Percentiles rank a stretch among this genome's conserved stretches.
These are phyloP conservation scores for Dimocarpus longan DNA, from an alignment of 345 rosid genomes.

Conservation along the genomic window DNA sequence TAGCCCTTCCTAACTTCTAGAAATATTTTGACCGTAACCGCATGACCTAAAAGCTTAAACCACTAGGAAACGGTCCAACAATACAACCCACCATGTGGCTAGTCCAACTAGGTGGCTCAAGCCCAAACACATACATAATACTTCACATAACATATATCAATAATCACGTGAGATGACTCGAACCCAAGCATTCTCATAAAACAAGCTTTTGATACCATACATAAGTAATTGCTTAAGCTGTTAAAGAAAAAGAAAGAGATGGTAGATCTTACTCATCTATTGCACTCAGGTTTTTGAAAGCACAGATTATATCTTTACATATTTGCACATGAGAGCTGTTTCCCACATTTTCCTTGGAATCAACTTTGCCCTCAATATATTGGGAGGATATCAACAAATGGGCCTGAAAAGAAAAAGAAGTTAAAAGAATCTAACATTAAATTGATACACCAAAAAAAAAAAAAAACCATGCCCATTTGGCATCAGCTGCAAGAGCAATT, in stretches of 20 bases:
- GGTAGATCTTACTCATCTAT: conserved; percentile 50
- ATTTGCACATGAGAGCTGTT: conserved; percentile 51
- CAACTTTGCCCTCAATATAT: conserved; percentile 14
- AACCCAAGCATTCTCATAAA: not conserved
- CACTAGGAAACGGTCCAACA: too few relatives aligned
- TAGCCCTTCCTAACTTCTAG: not conserved
- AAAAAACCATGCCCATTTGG: not conserved
- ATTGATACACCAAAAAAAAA: too few relatives aligned
- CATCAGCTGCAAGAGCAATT: not conserved
- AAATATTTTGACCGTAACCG: not conserved
- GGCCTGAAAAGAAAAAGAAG: conserved; percentile 52
- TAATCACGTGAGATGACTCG: not conserved
- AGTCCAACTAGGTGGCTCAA: not conserved
- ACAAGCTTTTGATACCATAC: too few relatives aligned
- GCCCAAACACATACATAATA: not conserved
- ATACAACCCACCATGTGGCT: not conserved
- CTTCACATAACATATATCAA: not conserved
- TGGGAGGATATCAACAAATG: conserved; percentile 39
- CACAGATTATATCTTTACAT: conserved; percentile 60
- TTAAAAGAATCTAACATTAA: conserved; percentile 7
- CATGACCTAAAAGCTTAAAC: too few relatives aligned
- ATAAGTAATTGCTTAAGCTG: too few relatives aligned
- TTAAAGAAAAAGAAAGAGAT: not conserved
- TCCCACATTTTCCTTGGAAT: conserved; percentile 27
- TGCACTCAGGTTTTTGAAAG: conserved; percentile 50